Percentiles rank a stretch among this genome's conserved stretches.
Evolutionary conservation across 2,329 filamentous ascomycete genomes (phyloP).

Genomic region (Scopulariopsis brevicaulis): DNA sequence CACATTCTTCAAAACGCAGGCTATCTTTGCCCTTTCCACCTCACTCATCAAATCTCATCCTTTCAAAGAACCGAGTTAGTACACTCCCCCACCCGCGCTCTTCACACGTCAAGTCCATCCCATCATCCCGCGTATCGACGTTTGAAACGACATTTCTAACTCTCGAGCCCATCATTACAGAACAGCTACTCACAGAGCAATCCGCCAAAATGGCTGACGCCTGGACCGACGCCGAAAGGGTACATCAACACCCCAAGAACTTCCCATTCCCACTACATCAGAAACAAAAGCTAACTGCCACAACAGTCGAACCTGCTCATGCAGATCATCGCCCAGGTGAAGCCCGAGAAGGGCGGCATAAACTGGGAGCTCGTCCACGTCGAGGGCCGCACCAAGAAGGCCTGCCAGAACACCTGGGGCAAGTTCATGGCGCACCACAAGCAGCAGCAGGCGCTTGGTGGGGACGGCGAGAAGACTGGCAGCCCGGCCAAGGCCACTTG

Average conservation of each 20-base stretch:
- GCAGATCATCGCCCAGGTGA: slow-evolving; percentile 1
- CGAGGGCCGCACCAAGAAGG: slow-evolving; percentile 4
- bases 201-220: background rate
- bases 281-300: background rate
- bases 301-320: background rate
- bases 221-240: slow-evolving; percentile 1
- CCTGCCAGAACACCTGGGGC: slow-evolving; percentile 1
- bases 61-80: no score
- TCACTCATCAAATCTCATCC: no score
- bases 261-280: no score
- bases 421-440: background rate
- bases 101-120: no score
- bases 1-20: no score
- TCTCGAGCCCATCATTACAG: background rate
- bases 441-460: background rate
- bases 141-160: background rate
- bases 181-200: background rate
- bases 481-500: background rate
- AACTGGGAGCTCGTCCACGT: slow-evolving; percentile 4
- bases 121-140: no score
- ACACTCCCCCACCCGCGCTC: no score
- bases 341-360: background rate
- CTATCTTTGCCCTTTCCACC: no score
- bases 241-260: background rate
- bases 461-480: background rate